Conservation (phyloP, 2,329 filamentous ascomycete genomes). For the Diaporthe vexans region DNA sequence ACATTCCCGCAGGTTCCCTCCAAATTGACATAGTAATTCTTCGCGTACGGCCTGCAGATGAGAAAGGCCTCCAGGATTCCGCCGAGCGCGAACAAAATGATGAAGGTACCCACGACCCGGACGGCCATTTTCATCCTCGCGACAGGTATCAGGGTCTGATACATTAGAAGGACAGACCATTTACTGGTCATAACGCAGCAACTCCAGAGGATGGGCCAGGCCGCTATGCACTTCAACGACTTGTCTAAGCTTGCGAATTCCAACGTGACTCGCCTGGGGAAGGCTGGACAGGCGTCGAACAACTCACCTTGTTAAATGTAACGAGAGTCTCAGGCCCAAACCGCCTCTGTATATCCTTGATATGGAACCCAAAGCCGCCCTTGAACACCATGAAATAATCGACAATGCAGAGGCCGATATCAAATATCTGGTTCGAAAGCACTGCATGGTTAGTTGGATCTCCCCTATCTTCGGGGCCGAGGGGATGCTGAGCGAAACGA, state of each 20-base stretch:
- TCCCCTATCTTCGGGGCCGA: too few species aligned
- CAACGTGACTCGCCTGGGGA: too few species aligned
- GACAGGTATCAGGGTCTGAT: constrained; percentile 4
- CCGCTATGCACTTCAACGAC: neutral
- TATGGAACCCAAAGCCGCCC: constrained; percentile 11
- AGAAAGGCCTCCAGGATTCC: constrained; percentile 7
- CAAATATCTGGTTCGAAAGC: neutral
- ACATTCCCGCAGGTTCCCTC: constrained; percentile 3
- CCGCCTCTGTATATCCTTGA: neutral
- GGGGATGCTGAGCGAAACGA: neutral
- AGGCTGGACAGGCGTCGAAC: neutral
- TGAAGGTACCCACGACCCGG: constrained; percentile 3
- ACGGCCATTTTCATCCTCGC: constrained; percentile 18
- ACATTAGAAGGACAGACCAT: constrained; percentile 8
- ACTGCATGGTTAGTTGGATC: neutral
- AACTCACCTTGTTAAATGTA: constrained; percentile 7
- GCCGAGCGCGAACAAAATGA: constrained; percentile 6
- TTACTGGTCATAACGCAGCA: constrained; percentile 15
- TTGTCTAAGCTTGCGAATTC: neutral
- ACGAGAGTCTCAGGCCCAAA: constrained; percentile 10
- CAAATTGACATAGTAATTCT: constrained; percentile 4
- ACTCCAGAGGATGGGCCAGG: constrained; percentile 21
- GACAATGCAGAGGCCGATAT: constrained; percentile 6
- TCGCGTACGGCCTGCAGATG: constrained; percentile 13
- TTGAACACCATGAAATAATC: constrained; percentile 14